These are phyloP conservation scores for Suhomyces sp. DNA, from an alignment of 805 yeast species.

Conservation along the genomic window DNA sequence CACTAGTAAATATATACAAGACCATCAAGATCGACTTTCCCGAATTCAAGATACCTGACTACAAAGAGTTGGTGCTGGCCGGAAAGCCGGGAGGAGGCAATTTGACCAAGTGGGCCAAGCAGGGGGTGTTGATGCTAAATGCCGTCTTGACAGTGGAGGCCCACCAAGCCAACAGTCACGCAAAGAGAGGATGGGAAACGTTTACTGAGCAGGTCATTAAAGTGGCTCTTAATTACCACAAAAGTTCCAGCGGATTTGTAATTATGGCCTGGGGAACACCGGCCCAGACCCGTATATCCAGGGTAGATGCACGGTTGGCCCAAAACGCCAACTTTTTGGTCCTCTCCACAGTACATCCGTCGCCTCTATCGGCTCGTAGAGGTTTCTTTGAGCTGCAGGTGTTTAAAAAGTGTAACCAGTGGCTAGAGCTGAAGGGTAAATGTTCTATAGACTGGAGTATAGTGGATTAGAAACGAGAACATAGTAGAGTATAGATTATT, in stretches of 20 bases:
- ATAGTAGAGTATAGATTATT: no score
- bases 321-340: slow-evolving; percentile 43
- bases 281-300: slow-evolving; percentile 59
- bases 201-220: slow-evolving; percentile 75
- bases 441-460: slow-evolving; percentile 65
- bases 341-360: slow-evolving; percentile 83
- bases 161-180: slow-evolving; percentile 90
- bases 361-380: slow-evolving; percentile 86
- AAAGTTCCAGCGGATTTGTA: slow-evolving; percentile 50
- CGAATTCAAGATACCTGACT: slow-evolving; percentile 58
- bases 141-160: slow-evolving; percentile 90
- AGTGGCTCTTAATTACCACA: slow-evolving; percentile 47
- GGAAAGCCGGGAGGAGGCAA: slow-evolving; percentile 54
- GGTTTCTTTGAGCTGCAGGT: slow-evolving; percentile 78
- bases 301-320: slow-evolving; percentile 22
- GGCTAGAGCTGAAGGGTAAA: slow-evolving; percentile 50
- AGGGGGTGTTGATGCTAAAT: slow-evolving; percentile 85
- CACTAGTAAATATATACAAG: slow-evolving; percentile 82
- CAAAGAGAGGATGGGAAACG: slow-evolving; percentile 87
- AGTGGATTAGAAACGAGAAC: no score
- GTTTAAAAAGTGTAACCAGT: slow-evolving; percentile 71
- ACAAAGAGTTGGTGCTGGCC: slow-evolving; percentile 15
- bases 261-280: slow-evolving; percentile 82
- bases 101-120: slow-evolving; percentile 77
- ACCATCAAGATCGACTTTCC: slow-evolving; percentile 65